Base-by-base conservation (phyloP, 352 stramenopile genomes). In the Globisporangium acanthophoron region DNA sequence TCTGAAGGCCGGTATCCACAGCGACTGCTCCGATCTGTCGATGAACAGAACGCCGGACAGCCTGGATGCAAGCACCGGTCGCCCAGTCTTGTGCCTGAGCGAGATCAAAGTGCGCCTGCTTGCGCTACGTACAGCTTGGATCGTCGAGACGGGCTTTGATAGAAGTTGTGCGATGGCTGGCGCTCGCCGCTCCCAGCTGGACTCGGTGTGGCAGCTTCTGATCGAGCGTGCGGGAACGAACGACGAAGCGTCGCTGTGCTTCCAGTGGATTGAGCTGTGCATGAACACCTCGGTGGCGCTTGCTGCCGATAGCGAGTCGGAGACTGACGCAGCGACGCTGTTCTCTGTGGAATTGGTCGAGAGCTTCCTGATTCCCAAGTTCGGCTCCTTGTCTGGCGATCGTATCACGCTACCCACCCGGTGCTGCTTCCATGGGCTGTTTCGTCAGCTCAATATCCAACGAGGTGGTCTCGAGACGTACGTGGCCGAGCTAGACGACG, bases 231-330 rank as follows among this genome's bases (percentile, higher is more conserved):
- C 74, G 0, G 61, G 61, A 9, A 29, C 74, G 3, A n/a, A 48
- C 18, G 77, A 87, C 43, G 80, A 90, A 54, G 62, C 70, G 0
- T 70, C 80, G 5, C 62, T 91, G 3, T 88, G 72, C 52, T 92
- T 92, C 44, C 73, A 89, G 29, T 92, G 83, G 83, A 69, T 91
- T 55, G 74, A 86, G 50, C 69, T 86, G 3, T 92, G 78, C 40
- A 68, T 84, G 58, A 77, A 71, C 15, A 72, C 75, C 5, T 52
- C 66, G 18, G 13, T 72, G 16, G 20, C 54, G 56, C 3, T 21
- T 27, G 35, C 16, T 48, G 1, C 5, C 8, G 56, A 54, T 3
- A 31, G 35, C 9, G 53, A 62, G 5, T 50, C 33, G 37, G 24
- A 20, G 27, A 6, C 2, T 31, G 33, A 31, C 0, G 1, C 35